These are phyloP conservation scores for Debaryomycetaceae sp. DNA, from an alignment of 1,139 yeast genomes.

Conservation along the genomic window DNA sequence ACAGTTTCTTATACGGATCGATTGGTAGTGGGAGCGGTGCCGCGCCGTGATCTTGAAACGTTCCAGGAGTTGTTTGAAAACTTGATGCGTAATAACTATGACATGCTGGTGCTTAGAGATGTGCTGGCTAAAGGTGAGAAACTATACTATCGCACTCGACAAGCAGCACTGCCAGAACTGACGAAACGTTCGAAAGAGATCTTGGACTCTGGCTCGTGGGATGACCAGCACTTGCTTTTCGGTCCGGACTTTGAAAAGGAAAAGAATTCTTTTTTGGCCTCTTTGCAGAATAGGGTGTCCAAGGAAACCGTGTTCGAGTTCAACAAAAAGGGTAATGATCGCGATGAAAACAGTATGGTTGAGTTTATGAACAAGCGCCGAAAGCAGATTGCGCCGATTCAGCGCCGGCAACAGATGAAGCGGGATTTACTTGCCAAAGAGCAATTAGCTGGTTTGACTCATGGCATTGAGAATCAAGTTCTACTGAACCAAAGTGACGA, in stretches of 20 bases:
- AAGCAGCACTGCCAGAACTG: constrained; percentile 77
- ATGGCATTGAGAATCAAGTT: constrained; percentile 63
- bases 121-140: constrained; percentile 86
- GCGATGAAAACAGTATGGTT: constrained; percentile 57
- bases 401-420: constrained; percentile 64
- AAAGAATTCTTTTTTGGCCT: constrained; percentile 61
- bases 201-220: constrained; percentile 69
- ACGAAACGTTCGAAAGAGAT: constrained; percentile 78
- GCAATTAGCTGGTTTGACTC: constrained; percentile 64
- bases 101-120: constrained; percentile 49
- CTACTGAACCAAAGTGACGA: constrained; percentile 43
- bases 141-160: constrained; percentile 74
- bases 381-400: constrained; percentile 79
- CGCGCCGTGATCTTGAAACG: constrained; percentile 60
- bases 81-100: constrained; percentile 56
- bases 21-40: constrained; percentile 74
- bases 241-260: constrained; percentile 66
- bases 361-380: constrained; percentile 82
- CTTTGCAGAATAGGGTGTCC: constrained; percentile 52
- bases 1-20: constrained; percentile 62
- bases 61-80: constrained; percentile 64
- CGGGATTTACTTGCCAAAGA: constrained; percentile 62
- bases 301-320: constrained; percentile 95
- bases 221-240: constrained; percentile 69
- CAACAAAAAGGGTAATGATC: constrained; percentile 36